Evolutionary conservation across 371 early-diverging fungal genomes (phyloP), one percentile per base, ranked within the genome.

Genomic region (Lichtheimia ornata): DNA sequence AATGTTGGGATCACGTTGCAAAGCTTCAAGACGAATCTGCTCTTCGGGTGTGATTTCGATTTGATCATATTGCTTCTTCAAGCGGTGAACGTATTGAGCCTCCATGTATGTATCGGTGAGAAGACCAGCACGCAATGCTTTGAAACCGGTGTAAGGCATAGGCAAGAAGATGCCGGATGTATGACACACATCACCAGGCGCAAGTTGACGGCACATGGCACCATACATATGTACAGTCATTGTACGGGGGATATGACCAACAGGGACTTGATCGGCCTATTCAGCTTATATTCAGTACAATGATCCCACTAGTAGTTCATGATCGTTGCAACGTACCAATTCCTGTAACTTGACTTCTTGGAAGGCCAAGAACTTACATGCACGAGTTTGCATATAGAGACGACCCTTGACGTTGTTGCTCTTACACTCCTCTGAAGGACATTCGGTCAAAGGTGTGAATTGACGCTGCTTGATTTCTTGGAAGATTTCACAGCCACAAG

Each of bases 191-290:
- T 98, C 98, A 60, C 99, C 99, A 9, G 99, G 99, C 53, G 85
- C 91, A 65, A 92, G 82, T 57, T 74, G 72, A 47, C 98, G 90
- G 55, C 95, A 94, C 55, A 90, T 74, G 51, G 84, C 85, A 61
- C 94, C 95, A 71, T 90, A 92, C 60, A 96, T 73, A 68, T 98
- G 94, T 9, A 99, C 83, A 15, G 91, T 94, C 83, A 99, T 91
- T 14, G 92, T 87, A 51, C 99, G 88, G 47, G 99, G 99, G 71
- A 99, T 97, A 77, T 97, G 95, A 52, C 99, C 99, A 60, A 96
- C 96, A 60, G 98, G 98, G 9, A 98, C 97, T 87, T 99, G 98
- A 74, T 96, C 93, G 13, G 98, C 90, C 89, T 91, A 64, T 13
- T 11, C 45, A 20, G 41, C 15, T 13, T 20, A 13, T 20, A 13